Evolutionary conservation across 306 rosid genomes (phyloP), one percentile per base, ranked within the genome.

Genomic region (Sindora glabra): DNA sequence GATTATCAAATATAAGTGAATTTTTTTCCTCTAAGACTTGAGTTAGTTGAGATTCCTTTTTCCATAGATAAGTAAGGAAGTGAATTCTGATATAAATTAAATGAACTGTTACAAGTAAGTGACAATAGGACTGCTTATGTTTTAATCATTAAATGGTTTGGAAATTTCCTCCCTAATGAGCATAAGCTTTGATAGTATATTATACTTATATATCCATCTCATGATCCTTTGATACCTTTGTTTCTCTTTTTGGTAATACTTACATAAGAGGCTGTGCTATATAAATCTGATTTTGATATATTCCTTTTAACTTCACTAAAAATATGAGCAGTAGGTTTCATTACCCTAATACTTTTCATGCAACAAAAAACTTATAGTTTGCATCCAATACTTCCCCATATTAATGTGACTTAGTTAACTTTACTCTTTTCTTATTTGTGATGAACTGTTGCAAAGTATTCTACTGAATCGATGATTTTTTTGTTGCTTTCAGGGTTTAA

Each of bases 401-500:
- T n/a, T n/a, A n/a, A n/a, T 45, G 6, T 69, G 16, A 59, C 52
- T 22, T 65, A n/a, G 62, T 48, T 65, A 32, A 34, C 44, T 49
- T 48, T 47, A 48, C 16, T 56, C 10, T 44, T 30, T 48, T 10
- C 48, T 67, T 51, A 53, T 14, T 42, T 34, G 13, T 32, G 25
- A 50, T 61, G 3, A 68, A n/a, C 58, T 48, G 62, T 2, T 14
- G 23, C 55, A 53, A 53, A 49, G 22, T 68, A 22, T 73, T 40
- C 37, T 34, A 26, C 59, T 52, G 67, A 48, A 46, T 52, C 48
- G 54, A 21, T 59, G 25, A 49, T 38, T 64, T 70, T 48, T 70
- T 48, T 74, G 56, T 2, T 66, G 22, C 53, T 70, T 74, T 65
- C 83, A 72, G 75, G 75, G 36, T 63, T 56, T 61, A 26, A 25